phyloP scores from a whole-genome alignment of 2,329 filamentous ascomycete genomes.

The Pseudogymnoascus sp. region DNA sequence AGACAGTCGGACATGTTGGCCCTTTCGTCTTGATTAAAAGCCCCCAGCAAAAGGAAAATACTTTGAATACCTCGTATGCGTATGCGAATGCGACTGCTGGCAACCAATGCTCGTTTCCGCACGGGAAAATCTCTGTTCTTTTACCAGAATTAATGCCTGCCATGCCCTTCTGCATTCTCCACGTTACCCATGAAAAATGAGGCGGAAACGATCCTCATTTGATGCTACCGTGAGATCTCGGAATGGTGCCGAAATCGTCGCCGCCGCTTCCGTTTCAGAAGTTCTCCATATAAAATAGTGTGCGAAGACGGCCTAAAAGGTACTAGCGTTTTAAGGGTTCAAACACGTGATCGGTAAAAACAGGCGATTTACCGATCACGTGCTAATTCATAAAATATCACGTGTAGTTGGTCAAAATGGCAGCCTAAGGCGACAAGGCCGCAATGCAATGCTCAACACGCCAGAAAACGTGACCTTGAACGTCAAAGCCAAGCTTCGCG shows the following conservation, averaged over 20 bases:
- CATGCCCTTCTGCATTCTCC: neutral
- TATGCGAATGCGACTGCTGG: neutral
- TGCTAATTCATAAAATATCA: neutral
- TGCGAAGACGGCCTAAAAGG: neutral
- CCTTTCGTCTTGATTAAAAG: neutral
- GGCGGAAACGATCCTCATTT: neutral
- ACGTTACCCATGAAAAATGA: slow-evolving; percentile 1
- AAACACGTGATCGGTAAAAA: neutral
- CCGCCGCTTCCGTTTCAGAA: slow-evolving; percentile 5
- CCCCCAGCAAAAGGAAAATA: neutral
- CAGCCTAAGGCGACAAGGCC: neutral
- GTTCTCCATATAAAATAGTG: neutral
- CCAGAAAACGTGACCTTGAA: slow-evolving; percentile 10
- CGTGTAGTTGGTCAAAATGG: neutral
- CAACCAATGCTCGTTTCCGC: neutral
- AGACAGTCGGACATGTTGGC: neutral
- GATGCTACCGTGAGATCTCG: neutral
- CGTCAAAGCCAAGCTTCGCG: slow-evolving; percentile 5
- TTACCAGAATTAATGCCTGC: slow-evolving; percentile 6
- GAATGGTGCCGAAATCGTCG: slow-evolving; percentile 1
- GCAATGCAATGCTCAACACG: neutral
- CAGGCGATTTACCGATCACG: neutral
- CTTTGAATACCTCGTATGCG: neutral
- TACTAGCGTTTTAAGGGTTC: neutral
- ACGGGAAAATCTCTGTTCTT: neutral